A percentile compares a stretch with the other conserved stretches of the same genome.
phyloP scores from a whole-genome alignment of 192 early-diverging fungal genomes.

The Coemansia sp. region DNA sequence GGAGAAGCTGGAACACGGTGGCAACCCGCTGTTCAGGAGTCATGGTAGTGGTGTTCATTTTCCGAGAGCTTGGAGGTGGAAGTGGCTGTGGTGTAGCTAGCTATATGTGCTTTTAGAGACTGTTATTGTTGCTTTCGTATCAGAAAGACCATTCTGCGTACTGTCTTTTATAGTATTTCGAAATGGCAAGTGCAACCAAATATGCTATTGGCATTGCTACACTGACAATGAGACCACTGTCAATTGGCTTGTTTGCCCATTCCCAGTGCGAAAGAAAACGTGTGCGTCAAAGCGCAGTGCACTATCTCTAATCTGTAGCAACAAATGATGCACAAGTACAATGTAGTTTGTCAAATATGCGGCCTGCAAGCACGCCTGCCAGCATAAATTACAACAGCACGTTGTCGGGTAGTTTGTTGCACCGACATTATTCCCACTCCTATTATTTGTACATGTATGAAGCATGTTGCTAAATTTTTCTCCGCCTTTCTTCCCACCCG shows the following conservation, averaged over 20 bases:
- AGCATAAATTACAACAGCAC: neutral
- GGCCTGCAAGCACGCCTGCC: neutral
- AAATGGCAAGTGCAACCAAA: neutral
- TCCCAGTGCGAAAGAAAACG: neutral
- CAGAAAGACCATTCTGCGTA: neutral
- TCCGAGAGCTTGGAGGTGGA: neutral
- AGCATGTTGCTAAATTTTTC: neutral
- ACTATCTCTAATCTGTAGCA: neutral
- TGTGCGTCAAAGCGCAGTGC: neutral
- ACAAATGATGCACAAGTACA: neutral
- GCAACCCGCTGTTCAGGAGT: conserved; percentile 13
- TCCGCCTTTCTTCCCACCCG: neutral
- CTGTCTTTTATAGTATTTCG: neutral
- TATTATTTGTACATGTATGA: neutral
- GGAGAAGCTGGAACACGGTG: conserved; percentile 49
- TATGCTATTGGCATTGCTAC: neutral
- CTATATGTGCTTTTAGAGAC: too few relatives aligned
- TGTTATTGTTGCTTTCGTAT: neutral
- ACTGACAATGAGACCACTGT: neutral
- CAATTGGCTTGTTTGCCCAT: neutral
- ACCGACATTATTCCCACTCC: neutral
- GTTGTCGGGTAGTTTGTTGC: neutral
- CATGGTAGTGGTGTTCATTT: neutral
- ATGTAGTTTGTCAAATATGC: neutral
- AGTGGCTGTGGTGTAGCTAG: neutral